These are phyloP conservation scores for Ophiocordyceps polyrhachis-furcata DNA, from an alignment of 2,329 filamentous ascomycete genomes.

Conservation along the genomic window DNA sequence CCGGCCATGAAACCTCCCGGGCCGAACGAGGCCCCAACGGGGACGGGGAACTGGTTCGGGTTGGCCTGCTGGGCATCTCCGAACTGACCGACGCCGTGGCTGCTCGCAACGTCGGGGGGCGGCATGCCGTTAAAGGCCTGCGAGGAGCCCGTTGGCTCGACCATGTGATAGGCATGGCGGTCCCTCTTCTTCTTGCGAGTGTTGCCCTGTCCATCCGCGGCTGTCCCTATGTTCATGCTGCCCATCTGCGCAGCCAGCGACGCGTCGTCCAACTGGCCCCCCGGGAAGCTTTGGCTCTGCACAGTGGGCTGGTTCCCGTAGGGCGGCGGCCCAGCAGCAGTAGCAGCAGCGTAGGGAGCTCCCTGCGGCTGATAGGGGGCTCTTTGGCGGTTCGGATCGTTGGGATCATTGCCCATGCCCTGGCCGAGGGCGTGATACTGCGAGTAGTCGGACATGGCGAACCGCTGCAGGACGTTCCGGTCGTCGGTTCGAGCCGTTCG, in stretches of 20 bases:
- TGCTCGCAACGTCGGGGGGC: slow-evolving; percentile 30
- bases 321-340: slow-evolving; percentile 6
- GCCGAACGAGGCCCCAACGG: slow-evolving; percentile 26
- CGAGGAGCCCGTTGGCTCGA: slow-evolving; percentile 53
- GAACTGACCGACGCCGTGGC: slow-evolving; percentile 21
- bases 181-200: slow-evolving; percentile 76
- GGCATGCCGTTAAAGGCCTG: slow-evolving; percentile 54
- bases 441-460: slow-evolving; percentile 33
- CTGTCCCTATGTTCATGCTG: slow-evolving; percentile 44
- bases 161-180: slow-evolving; percentile 75
- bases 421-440: slow-evolving; percentile 39
- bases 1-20: slow-evolving; percentile 9
- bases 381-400: slow-evolving; percentile 30
- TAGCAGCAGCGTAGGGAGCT: slow-evolving; percentile 10
- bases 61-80: slow-evolving; percentile 17
- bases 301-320: slow-evolving; percentile 9
- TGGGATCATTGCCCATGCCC: slow-evolving; percentile 33
- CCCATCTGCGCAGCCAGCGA: slow-evolving; percentile 57
- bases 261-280: slow-evolving; percentile 21
- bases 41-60: slow-evolving; percentile 41
- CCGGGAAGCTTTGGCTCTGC: slow-evolving; percentile 12
- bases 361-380: slow-evolving; percentile 31
- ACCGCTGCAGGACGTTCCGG: neutral
- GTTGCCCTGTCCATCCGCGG: slow-evolving; percentile 21
- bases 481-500: neutral